Evolutionary conservation across 148 eudicot species (phyloP), one percentile per base, ranked within the genome.

Genomic region (Pouteria glomerata): DNA sequence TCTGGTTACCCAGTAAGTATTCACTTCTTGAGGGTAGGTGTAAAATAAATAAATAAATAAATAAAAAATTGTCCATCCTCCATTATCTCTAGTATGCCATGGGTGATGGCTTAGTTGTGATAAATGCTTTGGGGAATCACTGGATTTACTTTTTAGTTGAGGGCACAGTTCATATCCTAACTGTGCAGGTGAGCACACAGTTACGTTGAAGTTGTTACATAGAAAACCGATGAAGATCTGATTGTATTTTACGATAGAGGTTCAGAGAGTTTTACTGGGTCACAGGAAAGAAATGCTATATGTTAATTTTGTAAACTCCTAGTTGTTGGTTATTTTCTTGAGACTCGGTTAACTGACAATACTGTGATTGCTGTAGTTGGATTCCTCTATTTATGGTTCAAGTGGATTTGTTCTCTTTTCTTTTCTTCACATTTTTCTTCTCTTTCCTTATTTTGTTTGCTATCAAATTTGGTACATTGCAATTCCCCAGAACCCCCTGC

Each of bases 371-470:
- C 34, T 68, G 23, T 53, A 3, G 10, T 51, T 68, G 37, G 13
- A 13, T 47, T 66, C 37, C 55, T 45, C 8, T 26, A 23, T 63
- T 45, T 66, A 34, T 27, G 71, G 71, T 33, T 68, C 30, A 68
- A 51, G n/a, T 51, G 29, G 30, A 33, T 52, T 23, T 69, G 24
- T 52, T 69, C 26, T 16, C 6, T 19, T 39, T 5, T 30, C 3
- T 35, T 18, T 6, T n/a, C 12, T 8, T 19, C 10, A n/a, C n/a
- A n/a, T n/a, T n/a, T n/a, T n/a, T n/a, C n/a, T n/a, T n/a, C n/a
- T n/a, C n/a, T n/a, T n/a, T n/a, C 30, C 7, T 26, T 63, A 37
- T 64, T 51, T 27, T 42, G 48, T 24, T 39, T 21, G 33, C 14
- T 47, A 29, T 44, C 24, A 21, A 65, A 48, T 47, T n/a, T n/a